These are phyloP conservation scores for Trichoderma hamatum DNA, from an alignment of 2,329 filamentous ascomycete genomes.

Conservation along the genomic window DNA sequence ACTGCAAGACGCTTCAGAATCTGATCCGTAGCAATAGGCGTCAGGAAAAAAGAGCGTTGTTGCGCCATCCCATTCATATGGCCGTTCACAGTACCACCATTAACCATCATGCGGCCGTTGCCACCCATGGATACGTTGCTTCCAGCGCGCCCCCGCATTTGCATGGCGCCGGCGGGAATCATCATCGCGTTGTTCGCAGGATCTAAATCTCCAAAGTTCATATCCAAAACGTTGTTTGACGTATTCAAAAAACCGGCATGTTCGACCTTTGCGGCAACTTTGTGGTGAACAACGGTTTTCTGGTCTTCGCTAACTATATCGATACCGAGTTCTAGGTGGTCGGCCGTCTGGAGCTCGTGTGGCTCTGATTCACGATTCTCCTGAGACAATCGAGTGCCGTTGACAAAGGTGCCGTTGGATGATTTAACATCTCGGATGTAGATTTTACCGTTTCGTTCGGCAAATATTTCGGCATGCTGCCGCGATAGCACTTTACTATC, in stretches of 20 bases:
- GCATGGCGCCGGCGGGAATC: slow-evolving; percentile 68
- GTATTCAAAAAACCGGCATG: slow-evolving; percentile 83
- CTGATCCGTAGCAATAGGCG: slow-evolving; percentile 89
- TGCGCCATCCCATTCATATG: slow-evolving; percentile 66
- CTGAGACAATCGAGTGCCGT: slow-evolving; percentile 83
- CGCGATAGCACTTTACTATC: slow-evolving; percentile 97
- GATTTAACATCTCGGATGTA: slow-evolving; percentile 98
- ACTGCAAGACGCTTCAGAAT: slow-evolving; percentile 70
- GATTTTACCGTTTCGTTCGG: slow-evolving; percentile 80
- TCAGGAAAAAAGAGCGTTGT: slow-evolving; percentile 82
- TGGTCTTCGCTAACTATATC: slow-evolving; percentile 99
- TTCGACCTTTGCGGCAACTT: slow-evolving; percentile 95
- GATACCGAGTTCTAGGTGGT: slow-evolving; percentile 92
- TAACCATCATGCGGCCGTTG: slow-evolving; percentile 64
- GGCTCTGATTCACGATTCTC: slow-evolving; percentile 97
- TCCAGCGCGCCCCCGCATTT: slow-evolving; percentile 69
- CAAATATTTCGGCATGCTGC: slow-evolving; percentile 96
- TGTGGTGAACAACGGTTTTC: slow-evolving; percentile 97
- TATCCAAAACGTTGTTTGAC: slow-evolving; percentile 76
- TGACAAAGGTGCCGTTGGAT: slow-evolving; percentile 98
- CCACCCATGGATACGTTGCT: slow-evolving; percentile 66
- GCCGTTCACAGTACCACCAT: slow-evolving; percentile 48
- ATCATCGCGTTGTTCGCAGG: slow-evolving; percentile 75
- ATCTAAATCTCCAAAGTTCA: slow-evolving; percentile 91
- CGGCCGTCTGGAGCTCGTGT: slow-evolving; percentile 86